These are phyloP conservation scores for Oemleria cerasiformis DNA, from an alignment of 306 rosid species.

Conservation along the genomic window DNA sequence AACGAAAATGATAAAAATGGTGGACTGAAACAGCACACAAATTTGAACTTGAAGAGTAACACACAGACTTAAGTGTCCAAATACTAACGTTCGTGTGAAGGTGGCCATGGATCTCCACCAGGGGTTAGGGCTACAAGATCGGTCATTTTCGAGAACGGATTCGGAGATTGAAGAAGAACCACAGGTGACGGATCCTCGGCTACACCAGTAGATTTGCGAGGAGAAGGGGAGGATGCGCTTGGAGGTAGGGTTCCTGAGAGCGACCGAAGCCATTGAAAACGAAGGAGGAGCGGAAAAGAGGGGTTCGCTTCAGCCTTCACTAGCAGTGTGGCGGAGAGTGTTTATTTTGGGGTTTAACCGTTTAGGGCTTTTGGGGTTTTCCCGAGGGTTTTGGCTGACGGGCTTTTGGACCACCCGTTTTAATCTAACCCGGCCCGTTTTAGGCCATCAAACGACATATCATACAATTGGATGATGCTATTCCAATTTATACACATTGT, in stretches of 20 bases:
- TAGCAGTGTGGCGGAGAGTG: constrained; percentile 16
- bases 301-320: constrained; percentile 14
- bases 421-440: constrained; percentile 31
- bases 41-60: background rate
- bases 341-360: constrained; percentile 21
- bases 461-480: background rate
- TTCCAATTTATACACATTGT: too few relatives aligned
- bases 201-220: constrained; percentile 51
- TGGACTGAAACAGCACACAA: background rate
- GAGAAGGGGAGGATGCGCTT: constrained; percentile 54
- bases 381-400: constrained; percentile 35
- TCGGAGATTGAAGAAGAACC: constrained; percentile 38
- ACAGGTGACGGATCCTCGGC: constrained; percentile 40
- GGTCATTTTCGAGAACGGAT: constrained; percentile 39
- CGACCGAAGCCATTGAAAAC: constrained; percentile 58
- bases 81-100: constrained; percentile 70
- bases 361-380: constrained; percentile 35
- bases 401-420: constrained; percentile 1
- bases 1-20: background rate
- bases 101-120: constrained; percentile 89
- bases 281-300: background rate
- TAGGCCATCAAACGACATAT: background rate
- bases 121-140: constrained; percentile 33
- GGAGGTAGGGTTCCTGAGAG: constrained; percentile 53
- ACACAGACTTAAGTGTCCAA: background rate